Evolutionary conservation across 345 rosid genomes (phyloP).

Genomic region (Acer yangbiense): DNA sequence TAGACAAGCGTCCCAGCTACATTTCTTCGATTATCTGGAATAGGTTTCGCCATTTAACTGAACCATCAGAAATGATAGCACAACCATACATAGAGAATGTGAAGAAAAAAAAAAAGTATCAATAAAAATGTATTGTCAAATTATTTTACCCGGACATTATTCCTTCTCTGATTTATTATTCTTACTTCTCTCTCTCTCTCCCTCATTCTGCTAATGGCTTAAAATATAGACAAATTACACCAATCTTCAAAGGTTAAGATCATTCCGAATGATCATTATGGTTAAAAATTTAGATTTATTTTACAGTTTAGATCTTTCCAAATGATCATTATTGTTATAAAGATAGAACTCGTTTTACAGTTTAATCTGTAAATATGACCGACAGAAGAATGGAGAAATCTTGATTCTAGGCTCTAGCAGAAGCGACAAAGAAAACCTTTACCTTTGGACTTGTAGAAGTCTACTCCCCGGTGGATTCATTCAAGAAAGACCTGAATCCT

Average conservation of each 20-base stretch:
- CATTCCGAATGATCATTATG: background rate
- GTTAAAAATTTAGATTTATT: background rate
- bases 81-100: background rate
- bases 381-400: background rate
- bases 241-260: background rate
- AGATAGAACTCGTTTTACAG: background rate
- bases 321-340: no score
- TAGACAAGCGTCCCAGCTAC: background rate
- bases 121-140: background rate
- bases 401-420: background rate
- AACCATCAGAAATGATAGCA: background rate
- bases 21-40: background rate
- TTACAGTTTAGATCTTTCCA: background rate
- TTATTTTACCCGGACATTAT: no score
- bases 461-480: conserved; percentile 24
- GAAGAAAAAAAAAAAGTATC: background rate
- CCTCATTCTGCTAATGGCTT: no score
- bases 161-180: background rate
- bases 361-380: background rate
- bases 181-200: no score
- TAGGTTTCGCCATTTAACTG: background rate
- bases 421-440: background rate
- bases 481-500: conserved; percentile 91
- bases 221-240: no score
- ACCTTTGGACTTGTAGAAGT: background rate